Conservation (phyloP, 495 filamentous ascomycete species). For the Ascobolus immersus region DNA sequence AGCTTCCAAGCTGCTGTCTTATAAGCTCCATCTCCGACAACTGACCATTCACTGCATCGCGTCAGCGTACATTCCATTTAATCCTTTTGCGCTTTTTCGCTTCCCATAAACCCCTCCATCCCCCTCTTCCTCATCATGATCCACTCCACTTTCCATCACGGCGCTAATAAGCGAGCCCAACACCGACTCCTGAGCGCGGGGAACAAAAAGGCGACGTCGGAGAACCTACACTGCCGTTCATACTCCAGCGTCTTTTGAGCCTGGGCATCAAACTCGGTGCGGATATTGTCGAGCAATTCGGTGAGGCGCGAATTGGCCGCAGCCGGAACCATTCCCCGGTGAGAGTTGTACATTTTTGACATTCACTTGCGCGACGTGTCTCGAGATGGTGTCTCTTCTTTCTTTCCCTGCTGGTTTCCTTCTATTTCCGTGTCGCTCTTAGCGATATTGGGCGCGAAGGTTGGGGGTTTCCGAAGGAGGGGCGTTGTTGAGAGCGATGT, state of each 20-base stretch:
- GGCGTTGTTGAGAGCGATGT: too few relatives aligned
- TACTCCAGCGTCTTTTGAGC: constrained; percentile 48
- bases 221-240: constrained; percentile 65
- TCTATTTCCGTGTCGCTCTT: too few relatives aligned
- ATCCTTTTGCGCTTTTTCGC: constrained; percentile 3
- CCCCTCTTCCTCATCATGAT: too few relatives aligned
- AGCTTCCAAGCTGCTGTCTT: constrained; percentile 62
- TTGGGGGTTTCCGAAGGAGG: too few relatives aligned
- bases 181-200: neutral
- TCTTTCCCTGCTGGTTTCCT: too few relatives aligned
- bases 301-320: constrained; percentile 51
- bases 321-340: constrained; percentile 61
- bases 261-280: constrained; percentile 71
- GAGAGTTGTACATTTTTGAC: constrained; percentile 65
- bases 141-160: too few relatives aligned
- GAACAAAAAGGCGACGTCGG: constrained; percentile 3
- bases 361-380: constrained; percentile 14
- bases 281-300: constrained; percentile 74
- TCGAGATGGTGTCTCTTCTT: too few relatives aligned
- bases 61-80: constrained; percentile 8
- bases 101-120: too few relatives aligned
- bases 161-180: neutral
- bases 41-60: constrained; percentile 45
- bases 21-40: constrained; percentile 83
- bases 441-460: too few relatives aligned